phyloP scores from a whole-genome alignment of 805 yeast genomes.

The Ogataea glucozyma region DNA sequence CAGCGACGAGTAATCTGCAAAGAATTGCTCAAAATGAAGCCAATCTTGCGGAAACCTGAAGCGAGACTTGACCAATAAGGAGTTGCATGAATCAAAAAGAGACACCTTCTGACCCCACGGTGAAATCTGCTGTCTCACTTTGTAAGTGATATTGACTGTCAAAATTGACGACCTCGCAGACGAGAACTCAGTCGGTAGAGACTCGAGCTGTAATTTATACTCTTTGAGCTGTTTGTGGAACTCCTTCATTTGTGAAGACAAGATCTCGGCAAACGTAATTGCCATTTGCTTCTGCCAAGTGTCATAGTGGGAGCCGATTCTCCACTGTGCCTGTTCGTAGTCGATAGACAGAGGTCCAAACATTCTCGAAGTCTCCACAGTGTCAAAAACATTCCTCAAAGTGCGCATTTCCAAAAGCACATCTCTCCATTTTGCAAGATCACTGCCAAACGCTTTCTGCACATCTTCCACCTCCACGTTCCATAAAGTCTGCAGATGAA shows the following conservation, averaged over 20 bases:
- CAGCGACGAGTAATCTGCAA: constrained; percentile 46
- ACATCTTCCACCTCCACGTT: constrained; percentile 48
- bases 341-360: constrained; percentile 48
- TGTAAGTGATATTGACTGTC: constrained; percentile 42
- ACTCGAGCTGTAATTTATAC: constrained; percentile 41
- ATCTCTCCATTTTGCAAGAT: constrained; percentile 49
- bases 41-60: constrained; percentile 53
- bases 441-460: constrained; percentile 33
- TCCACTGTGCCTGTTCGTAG: constrained; percentile 53
- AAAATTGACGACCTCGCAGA: constrained; percentile 40
- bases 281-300: constrained; percentile 54
- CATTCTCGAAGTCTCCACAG: constrained; percentile 38
- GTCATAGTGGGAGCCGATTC: constrained; percentile 52
- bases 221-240: constrained; percentile 35
- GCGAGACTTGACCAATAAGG: constrained; percentile 39
- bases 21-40: constrained; percentile 64
- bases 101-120: constrained; percentile 26
- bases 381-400: constrained; percentile 51
- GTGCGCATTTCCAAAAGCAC: constrained; percentile 44
- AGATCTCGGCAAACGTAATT: constrained; percentile 40
- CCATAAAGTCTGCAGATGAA: constrained; percentile 58
- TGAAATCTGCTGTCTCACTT: constrained; percentile 25
- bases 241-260: constrained; percentile 35
- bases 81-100: constrained; percentile 33
- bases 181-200: constrained; percentile 35